Conservation (phyloP, 805 yeast species). For the Ogataea nakhonphanomensis region DNA sequence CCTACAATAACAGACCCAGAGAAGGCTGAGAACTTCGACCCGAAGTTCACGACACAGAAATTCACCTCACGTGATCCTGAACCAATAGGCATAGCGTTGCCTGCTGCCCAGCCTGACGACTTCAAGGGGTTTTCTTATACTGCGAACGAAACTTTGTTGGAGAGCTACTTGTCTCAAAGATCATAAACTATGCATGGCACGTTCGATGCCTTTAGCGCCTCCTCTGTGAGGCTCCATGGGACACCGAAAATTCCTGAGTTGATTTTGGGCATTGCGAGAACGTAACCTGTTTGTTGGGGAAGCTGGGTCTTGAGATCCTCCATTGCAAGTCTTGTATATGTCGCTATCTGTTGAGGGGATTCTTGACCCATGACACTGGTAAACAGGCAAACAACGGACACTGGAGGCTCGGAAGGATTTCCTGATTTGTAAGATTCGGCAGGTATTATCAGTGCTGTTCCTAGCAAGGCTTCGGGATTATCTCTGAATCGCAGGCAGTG, state of each 20-base stretch:
- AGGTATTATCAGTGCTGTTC: slow-evolving; percentile 49
- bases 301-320: slow-evolving; percentile 42
- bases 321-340: slow-evolving; percentile 50
- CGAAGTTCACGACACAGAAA: slow-evolving; percentile 65
- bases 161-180: slow-evolving; percentile 30
- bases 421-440: slow-evolving; percentile 33
- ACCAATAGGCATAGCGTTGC: slow-evolving; percentile 8
- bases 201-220: slow-evolving; percentile 36
- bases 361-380: slow-evolving; percentile 60
- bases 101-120: slow-evolving; percentile 12
- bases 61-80: slow-evolving; percentile 11
- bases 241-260: slow-evolving; percentile 78
- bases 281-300: neutral
- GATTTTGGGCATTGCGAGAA: slow-evolving; percentile 66
- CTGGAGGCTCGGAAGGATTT: slow-evolving; percentile 24
- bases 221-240: slow-evolving; percentile 73
- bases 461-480: slow-evolving; percentile 41
- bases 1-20: slow-evolving; percentile 74
- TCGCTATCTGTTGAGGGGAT: slow-evolving; percentile 43
- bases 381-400: slow-evolving; percentile 63
- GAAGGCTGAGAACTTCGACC: slow-evolving; percentile 75
- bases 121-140: slow-evolving; percentile 46
- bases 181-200: slow-evolving; percentile 46
- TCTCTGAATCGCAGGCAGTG: slow-evolving; percentile 36
- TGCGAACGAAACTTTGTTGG: slow-evolving; percentile 38